Conservation (phyloP, 441 rosid genomes). For the Euphorbia celastroides region DNA sequence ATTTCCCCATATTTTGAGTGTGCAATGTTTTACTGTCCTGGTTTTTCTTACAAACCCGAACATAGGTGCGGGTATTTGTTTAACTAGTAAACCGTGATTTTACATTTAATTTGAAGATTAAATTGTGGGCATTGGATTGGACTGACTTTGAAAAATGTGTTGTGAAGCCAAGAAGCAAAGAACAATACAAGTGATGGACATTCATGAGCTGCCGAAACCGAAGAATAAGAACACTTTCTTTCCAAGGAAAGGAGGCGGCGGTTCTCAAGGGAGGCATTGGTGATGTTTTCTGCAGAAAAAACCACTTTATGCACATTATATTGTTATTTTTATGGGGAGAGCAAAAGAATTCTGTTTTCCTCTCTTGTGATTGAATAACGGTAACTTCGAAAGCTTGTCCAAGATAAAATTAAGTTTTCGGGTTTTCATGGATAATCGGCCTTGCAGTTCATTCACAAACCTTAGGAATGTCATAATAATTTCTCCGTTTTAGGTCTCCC, state of each 20-base stretch:
- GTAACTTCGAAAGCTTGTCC: slow-evolving; percentile 1
- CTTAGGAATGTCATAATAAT: neutral
- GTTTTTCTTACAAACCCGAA: neutral
- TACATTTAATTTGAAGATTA: neutral
- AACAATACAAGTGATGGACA: slow-evolving; percentile 97
- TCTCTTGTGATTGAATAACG: slow-evolving; percentile 8
- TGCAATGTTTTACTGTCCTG: neutral
- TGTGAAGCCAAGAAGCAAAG: slow-evolving; percentile 93
- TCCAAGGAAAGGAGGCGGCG: slow-evolving; percentile 56
- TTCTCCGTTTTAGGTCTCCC: neutral
- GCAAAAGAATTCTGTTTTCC: neutral
- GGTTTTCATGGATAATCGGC: too few relatives aligned
- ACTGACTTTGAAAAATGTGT: neutral
- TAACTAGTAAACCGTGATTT: neutral
- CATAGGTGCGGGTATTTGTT: neutral
- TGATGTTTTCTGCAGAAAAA: slow-evolving; percentile 28
- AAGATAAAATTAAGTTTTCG: neutral
- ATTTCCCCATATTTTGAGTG: neutral
- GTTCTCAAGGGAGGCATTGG: slow-evolving; percentile 90
- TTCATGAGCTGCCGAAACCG: slow-evolving; percentile 92
- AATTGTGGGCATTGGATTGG: neutral
- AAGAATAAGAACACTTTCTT: slow-evolving; percentile 87
- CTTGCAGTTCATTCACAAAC: neutral
- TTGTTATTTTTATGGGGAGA: slow-evolving; percentile 12
- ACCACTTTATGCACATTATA: neutral